Conservation (phyloP, 768 basidiomycete genomes). For the Hypholoma fasciculare region DNA sequence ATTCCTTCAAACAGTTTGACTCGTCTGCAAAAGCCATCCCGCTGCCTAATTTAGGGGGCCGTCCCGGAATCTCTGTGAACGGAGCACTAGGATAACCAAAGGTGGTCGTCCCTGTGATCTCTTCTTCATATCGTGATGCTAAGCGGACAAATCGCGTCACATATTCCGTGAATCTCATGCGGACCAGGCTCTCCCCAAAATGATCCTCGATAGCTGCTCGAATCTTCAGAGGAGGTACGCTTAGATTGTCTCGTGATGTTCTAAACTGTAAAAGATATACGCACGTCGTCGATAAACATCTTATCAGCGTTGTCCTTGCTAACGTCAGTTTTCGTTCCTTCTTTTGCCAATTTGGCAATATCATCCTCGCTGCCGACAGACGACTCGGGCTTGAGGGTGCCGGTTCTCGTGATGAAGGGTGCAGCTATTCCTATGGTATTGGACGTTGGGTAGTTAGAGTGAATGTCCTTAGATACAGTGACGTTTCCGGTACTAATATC, state of each 20-base stretch:
- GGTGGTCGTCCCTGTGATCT: constrained; percentile 73
- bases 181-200: constrained; percentile 87
- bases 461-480: constrained; percentile 85
- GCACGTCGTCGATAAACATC: constrained; percentile 91
- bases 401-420: constrained; percentile 53
- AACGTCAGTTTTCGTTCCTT: constrained; percentile 55
- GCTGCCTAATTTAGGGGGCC: constrained; percentile 63
- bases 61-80: constrained; percentile 50
- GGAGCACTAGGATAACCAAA: constrained; percentile 68
- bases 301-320: constrained; percentile 75
- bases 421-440: constrained; percentile 38
- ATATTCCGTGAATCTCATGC: constrained; percentile 89
- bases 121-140: constrained; percentile 87
- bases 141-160: constrained; percentile 83
- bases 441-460: constrained; percentile 49
- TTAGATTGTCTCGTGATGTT: background rate
- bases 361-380: constrained; percentile 71
- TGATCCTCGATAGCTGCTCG: constrained; percentile 86
- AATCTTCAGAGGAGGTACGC: constrained; percentile 50
- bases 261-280: constrained; percentile 28
- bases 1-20: constrained; percentile 59
- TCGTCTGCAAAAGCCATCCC: constrained; percentile 85
- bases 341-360: constrained; percentile 57
- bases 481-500: constrained; percentile 89
- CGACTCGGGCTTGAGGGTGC: constrained; percentile 64